Base-by-base conservation (phyloP, 768 basidiomycete species). In the Boletus sp. region DNA sequence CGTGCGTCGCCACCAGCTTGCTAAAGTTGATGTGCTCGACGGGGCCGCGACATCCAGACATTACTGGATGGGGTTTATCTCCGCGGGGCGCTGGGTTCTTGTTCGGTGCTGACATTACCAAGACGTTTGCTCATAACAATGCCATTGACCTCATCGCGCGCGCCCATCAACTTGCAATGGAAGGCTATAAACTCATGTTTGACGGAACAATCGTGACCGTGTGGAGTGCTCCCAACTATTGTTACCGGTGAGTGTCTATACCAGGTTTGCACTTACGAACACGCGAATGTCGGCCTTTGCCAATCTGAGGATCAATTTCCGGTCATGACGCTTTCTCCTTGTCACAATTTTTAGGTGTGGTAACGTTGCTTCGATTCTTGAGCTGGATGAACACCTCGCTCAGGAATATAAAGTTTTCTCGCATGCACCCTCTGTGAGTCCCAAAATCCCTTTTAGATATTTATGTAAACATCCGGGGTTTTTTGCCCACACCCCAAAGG, bases 151-250 rank as follows among this genome's bases (percentile, higher is more conserved):
- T 98, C 66, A 94, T 99, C 68, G 96, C 96, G 17, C 81, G 96
- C 47, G 96, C 96, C 15, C 96, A 99, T 77, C 96, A 99, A 70
- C 86, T 98, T 35, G 96, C 92, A 2, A 96, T 96, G 92, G 94
- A 97, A 74, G 94, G 94, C 20, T 97, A 84, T 76, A 98, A 97
- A 76, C 81, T 94, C 72, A 96, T 98, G 94, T 97, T 97, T 66
- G 95, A 98, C 73, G 78, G 83, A 51, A 87, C 85, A 44, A 95
- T 98, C 64, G 96, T 98, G 33, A 98, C 96, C 8, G 94, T 98
- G 40, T 98, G 96, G 95, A 93, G 90, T 65, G 95, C 94, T 4
- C 96, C 95, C 14, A 98, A 98, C 74, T 98, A 98, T 71, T 98
- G 96, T 74, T 98, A 98, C 74, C 80, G 95, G 91, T 96, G 65